Conservation (phyloP, 2,329 filamentous ascomycete species). For the Zalaria obscura region DNA sequence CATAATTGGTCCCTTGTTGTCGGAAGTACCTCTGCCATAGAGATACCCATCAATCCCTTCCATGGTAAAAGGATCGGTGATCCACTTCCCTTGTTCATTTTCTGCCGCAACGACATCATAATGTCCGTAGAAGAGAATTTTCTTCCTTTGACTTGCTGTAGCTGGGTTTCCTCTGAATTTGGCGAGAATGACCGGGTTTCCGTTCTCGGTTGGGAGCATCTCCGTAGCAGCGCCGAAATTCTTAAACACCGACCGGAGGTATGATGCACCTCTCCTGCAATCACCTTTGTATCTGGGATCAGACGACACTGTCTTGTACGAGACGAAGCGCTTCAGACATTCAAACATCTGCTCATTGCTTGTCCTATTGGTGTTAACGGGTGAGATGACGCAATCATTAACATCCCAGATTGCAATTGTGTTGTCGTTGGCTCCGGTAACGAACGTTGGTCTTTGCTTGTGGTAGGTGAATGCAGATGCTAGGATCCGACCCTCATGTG, state of each 20-base stretch:
- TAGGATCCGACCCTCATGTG: slow-evolving; percentile 76
- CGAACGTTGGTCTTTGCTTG: slow-evolving; percentile 65
- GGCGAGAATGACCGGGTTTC: slow-evolving; percentile 84
- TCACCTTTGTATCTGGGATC: slow-evolving; percentile 77
- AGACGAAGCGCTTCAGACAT: slow-evolving; percentile 68
- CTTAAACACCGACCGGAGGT: slow-evolving; percentile 79
- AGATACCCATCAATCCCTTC: slow-evolving; percentile 82
- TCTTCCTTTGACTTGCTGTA: slow-evolving; percentile 55
- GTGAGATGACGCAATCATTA: slow-evolving; percentile 36
- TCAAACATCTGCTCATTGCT: slow-evolving; percentile 49
- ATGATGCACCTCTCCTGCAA: slow-evolving; percentile 83
- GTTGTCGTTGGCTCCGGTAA: slow-evolving; percentile 88
- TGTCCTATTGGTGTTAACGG: slow-evolving; percentile 32
- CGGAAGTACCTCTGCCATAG: slow-evolving; percentile 89
- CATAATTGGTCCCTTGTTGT: slow-evolving; percentile 94
- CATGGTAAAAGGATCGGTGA: slow-evolving; percentile 76
- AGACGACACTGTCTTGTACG: slow-evolving; percentile 83
- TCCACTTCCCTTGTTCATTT: slow-evolving; percentile 69
- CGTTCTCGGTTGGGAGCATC: slow-evolving; percentile 69
- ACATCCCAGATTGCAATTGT: slow-evolving; percentile 82
- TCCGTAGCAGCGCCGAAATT: slow-evolving; percentile 80
- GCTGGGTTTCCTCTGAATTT: slow-evolving; percentile 67
- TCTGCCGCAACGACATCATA: slow-evolving; percentile 95
- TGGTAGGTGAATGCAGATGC: slow-evolving; percentile 64
- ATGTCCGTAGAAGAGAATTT: slow-evolving; percentile 91